Percentiles rank a stretch among this genome's conserved stretches.
phyloP scores from a whole-genome alignment of 768 basidiomycete genomes.

The Leccinum barrowsii region DNA sequence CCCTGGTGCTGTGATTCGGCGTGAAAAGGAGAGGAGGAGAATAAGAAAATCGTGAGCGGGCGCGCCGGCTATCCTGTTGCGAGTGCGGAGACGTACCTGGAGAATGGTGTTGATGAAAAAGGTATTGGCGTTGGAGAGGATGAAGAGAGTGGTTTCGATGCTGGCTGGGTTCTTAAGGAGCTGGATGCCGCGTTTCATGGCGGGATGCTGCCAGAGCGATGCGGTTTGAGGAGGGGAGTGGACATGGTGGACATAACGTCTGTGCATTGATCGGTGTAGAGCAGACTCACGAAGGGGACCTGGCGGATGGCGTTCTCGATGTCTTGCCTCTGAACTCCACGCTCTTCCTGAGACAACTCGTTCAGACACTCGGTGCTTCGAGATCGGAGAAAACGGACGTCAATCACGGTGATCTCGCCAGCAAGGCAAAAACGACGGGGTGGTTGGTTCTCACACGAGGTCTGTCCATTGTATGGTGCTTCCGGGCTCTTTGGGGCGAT shows the following conservation, averaged over 20 bases:
- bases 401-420: not conserved
- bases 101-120: conserved; percentile 91
- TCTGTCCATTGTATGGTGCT: conserved; percentile 83
- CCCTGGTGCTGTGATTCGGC: conserved; percentile 56
- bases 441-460: conserved; percentile 64
- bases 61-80: not conserved
- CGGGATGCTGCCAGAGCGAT: conserved; percentile 70
- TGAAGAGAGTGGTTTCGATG: conserved; percentile 74
- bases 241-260: not conserved
- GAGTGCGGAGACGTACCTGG: conserved; percentile 44
- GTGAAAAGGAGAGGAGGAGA: no score
- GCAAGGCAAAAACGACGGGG: not conserved
- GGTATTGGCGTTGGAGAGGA: conserved; percentile 90
- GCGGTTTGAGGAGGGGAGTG: no score
- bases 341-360: conserved; percentile 55
- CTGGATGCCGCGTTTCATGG: conserved; percentile 89
- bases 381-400: not conserved
- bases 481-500: conserved; percentile 48
- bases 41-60: not conserved
- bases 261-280: not conserved
- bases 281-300: conserved; percentile 77
- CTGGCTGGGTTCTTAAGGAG: conserved; percentile 61
- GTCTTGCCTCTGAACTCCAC: conserved; percentile 66
- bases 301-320: conserved; percentile 74
- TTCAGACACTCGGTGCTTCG: conserved; percentile 65